A percentile compares a stretch with the other conserved stretches of the same genome.
Evolutionary conservation across 2,329 filamentous ascomycete species (phyloP).

Genomic region (Phialocephala sp.): DNA sequence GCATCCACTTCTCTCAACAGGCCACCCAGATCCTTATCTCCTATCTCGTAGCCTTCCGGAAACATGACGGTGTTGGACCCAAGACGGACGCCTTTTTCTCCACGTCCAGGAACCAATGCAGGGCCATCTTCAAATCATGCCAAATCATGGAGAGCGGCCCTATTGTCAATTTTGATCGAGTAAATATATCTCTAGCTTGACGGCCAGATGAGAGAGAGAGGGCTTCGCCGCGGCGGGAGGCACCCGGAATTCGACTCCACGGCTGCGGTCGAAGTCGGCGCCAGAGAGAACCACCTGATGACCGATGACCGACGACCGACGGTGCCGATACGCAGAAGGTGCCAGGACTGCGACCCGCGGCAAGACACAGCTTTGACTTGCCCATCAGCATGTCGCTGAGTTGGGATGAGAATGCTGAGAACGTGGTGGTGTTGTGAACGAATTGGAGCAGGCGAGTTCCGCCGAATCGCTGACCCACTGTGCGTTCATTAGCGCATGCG

Average conservation of each 20-base stretch:
- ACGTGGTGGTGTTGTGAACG: neutral
- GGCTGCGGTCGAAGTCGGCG: neutral
- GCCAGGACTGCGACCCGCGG: neutral
- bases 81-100: neutral
- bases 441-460: constrained; percentile 8
- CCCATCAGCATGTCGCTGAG: constrained; percentile 4
- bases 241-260: neutral
- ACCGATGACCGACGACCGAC: neutral
- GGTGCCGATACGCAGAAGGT: neutral
- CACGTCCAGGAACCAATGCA: constrained; percentile 8
- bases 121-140: neutral
- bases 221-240: neutral
- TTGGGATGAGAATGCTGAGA: constrained; percentile 1
- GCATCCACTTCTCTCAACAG: constrained; percentile 27
- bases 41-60: constrained; percentile 22
- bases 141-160: neutral
- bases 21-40: constrained; percentile 35
- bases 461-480: neutral
- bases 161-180: constrained; percentile 34
- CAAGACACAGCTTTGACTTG: neutral
- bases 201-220: neutral
- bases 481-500: neutral
- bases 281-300: neutral
- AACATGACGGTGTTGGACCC: constrained; percentile 11
- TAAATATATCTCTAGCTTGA: constrained; percentile 26